Conservation (phyloP, 352 stramenopile species). For the Globisporangium orthogonon region DNA sequence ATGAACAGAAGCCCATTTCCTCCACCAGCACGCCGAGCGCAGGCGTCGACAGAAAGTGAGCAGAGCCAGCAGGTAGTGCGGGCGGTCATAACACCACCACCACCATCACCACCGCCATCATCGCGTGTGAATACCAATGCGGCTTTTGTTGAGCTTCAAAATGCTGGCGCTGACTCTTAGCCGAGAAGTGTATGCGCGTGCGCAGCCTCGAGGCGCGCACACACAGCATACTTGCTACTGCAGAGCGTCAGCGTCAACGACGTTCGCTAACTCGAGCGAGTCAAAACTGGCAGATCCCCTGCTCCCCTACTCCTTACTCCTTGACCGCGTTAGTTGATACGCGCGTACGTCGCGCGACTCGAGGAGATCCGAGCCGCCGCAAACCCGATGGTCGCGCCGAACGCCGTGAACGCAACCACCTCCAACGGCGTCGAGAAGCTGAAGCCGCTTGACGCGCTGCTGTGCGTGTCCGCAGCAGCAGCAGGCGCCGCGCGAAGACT, state of each 20-base stretch:
- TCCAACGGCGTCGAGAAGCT: constrained; percentile 6
- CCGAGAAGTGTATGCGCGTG: no score
- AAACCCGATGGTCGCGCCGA: constrained; percentile 12
- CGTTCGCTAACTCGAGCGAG: no score
- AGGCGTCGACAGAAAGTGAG: neutral
- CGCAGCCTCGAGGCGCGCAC: no score
- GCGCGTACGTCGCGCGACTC: constrained; percentile 7
- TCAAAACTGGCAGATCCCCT: no score
- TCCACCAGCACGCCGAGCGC: neutral
- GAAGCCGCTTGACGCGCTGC: constrained; percentile 1
- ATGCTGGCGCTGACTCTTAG: no score
- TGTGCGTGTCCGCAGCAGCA: neutral
- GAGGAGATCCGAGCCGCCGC: constrained; percentile 9
- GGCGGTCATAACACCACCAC: no score
- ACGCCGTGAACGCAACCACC: constrained; percentile 9
- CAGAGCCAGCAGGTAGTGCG: neutral
- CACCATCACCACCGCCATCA: no score
- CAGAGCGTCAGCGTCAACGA: no score
- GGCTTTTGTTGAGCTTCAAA: no score
- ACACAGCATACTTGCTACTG: no score
- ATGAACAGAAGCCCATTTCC: neutral
- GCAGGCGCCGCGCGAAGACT: constrained; percentile 1
- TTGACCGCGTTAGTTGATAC: constrained; percentile 11
- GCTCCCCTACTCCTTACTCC: no score
- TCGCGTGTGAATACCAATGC: no score